Conservation (phyloP, 1,284 basidiomycete species). For the Neonothopanus nambi region DNA sequence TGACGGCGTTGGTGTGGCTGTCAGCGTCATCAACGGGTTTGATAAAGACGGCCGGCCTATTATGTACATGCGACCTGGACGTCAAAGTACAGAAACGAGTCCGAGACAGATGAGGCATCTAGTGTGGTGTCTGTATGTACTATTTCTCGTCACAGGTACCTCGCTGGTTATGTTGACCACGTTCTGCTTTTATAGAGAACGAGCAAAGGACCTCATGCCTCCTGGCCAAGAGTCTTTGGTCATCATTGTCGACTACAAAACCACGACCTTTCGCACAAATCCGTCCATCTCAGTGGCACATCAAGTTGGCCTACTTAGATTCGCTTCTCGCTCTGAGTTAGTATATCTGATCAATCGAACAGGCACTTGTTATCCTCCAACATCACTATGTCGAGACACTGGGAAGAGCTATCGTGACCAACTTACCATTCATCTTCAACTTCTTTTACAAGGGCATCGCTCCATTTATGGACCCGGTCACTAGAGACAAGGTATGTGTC, state of each 20-base stretch:
- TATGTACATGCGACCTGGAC: slow-evolving; percentile 81
- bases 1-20: not conserved
- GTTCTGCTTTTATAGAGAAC: slow-evolving; percentile 54
- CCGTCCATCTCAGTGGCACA: slow-evolving; percentile 78
- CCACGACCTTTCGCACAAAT: slow-evolving; percentile 76
- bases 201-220: slow-evolving; percentile 85
- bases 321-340: not conserved
- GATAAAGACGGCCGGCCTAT: slow-evolving; percentile 82
- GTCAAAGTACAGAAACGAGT: slow-evolving; percentile 77
- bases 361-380: slow-evolving; percentile 83
- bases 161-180: slow-evolving; percentile 14
- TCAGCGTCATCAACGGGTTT: slow-evolving; percentile 78
- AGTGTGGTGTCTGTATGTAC: slow-evolving; percentile 77
- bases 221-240: slow-evolving; percentile 78
- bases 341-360: slow-evolving; percentile 5
- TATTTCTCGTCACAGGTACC: slow-evolving; percentile 3
- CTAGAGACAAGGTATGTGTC: slow-evolving; percentile 82
- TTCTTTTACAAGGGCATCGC: slow-evolving; percentile 88
- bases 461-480: slow-evolving; percentile 89
- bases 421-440: slow-evolving; percentile 76
- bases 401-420: slow-evolving; percentile 83
- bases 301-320: slow-evolving; percentile 46
- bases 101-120: slow-evolving; percentile 80
- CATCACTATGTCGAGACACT: slow-evolving; percentile 91
- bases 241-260: slow-evolving; percentile 84